Percentiles rank a stretch among this genome's conserved stretches.
Evolutionary conservation across 2,329 filamentous ascomycete genomes (phyloP).

Genomic region (Calonectria fujianensis): DNA sequence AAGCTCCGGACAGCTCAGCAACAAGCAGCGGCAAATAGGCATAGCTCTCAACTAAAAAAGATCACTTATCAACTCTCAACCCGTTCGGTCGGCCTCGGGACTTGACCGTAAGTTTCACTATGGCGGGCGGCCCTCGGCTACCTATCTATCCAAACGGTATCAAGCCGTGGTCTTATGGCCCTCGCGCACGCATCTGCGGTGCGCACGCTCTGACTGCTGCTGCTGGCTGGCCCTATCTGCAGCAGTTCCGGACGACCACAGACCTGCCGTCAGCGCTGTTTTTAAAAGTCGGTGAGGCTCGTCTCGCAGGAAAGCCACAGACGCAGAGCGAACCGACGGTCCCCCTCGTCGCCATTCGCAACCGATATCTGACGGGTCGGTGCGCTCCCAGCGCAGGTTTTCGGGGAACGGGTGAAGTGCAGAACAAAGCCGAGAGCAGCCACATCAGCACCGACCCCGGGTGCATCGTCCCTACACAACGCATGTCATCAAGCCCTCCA

Average conservation of each 20-base stretch:
- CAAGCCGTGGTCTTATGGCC: background rate
- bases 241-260: background rate
- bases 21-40: slow-evolving; percentile 1
- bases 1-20: slow-evolving; percentile 12
- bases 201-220: too few species aligned
- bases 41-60: background rate
- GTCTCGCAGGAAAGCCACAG: slow-evolving; percentile 33
- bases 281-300: slow-evolving; percentile 40
- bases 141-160: slow-evolving; percentile 15
- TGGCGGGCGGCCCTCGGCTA: background rate
- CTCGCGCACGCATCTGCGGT: slow-evolving; percentile 10
- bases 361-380: slow-evolving; percentile 9
- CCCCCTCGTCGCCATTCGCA: slow-evolving; percentile 10
- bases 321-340: background rate
- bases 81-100: slow-evolving; percentile 17
- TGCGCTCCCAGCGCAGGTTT: slow-evolving; percentile 5
- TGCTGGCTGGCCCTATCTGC: background rate
- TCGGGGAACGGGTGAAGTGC: background rate
- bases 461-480: slow-evolving; percentile 22
- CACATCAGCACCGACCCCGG: slow-evolving; percentile 20
- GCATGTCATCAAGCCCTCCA: slow-evolving; percentile 38
- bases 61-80: slow-evolving; percentile 11
- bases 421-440: background rate
- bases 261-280: background rate
- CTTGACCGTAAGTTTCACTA: slow-evolving; percentile 29